Conservation (phyloP, 1,284 basidiomycete species). For the Rhodotorula mucilaginosa region DNA sequence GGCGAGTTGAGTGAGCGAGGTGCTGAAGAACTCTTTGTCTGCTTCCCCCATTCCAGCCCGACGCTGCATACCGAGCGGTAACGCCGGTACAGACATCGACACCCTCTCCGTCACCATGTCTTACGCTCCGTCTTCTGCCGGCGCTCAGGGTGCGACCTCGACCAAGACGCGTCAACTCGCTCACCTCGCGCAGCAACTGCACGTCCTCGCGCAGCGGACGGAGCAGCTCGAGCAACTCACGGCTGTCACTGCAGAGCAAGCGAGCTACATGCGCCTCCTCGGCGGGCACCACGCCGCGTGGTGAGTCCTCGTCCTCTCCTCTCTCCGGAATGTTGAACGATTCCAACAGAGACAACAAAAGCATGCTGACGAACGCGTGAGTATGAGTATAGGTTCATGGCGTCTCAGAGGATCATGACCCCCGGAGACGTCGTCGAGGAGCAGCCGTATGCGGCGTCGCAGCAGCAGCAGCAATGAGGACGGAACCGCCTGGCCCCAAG, state of each 20-base stretch:
- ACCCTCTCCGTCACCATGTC: not conserved
- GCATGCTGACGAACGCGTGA: too few species aligned
- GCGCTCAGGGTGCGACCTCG: not conserved
- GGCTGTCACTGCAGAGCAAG: slow-evolving; percentile 32
- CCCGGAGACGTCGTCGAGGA: slow-evolving; percentile 3
- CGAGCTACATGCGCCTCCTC: slow-evolving; percentile 34
- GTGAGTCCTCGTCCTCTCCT: slow-evolving; percentile 13
- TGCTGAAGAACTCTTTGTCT: too few species aligned
- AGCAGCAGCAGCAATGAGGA: not conserved
- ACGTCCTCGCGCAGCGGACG: slow-evolving; percentile 21
- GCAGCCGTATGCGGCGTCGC: not conserved
- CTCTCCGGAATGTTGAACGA: not conserved
- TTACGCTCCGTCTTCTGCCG: not conserved
- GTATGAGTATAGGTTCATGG: slow-evolving; percentile 30
- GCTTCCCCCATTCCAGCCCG: not conserved
- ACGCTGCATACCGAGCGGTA: not conserved
- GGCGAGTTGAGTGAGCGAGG: too few species aligned
- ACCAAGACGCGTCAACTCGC: slow-evolving; percentile 22
- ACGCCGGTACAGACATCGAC: too few species aligned
- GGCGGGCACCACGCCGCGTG: slow-evolving; percentile 31
- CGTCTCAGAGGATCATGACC: slow-evolving; percentile 24
- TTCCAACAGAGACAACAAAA: not conserved
- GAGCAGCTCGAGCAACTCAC: slow-evolving; percentile 31
- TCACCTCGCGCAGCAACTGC: slow-evolving; percentile 28
- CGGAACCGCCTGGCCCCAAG: not conserved